A percentile compares a stretch with the other conserved stretches of the same genome.
These are phyloP conservation scores for Talaromyces islandicus DNA, from an alignment of 2,329 filamentous ascomycete species.

Conservation along the genomic window DNA sequence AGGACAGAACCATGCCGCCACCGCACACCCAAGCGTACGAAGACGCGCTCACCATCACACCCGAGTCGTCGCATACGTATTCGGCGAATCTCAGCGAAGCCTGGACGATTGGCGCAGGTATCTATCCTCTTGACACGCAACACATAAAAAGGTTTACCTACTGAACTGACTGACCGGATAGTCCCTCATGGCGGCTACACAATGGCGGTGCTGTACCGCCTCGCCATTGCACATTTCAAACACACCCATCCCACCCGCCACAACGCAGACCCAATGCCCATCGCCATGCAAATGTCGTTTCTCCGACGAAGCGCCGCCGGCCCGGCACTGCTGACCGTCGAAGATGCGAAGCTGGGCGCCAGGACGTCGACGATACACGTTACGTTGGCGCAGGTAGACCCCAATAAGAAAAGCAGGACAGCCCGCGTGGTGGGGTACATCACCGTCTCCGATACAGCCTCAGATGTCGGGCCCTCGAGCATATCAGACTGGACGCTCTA, in stretches of 20 bases:
- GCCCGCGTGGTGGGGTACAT: conserved; percentile 61
- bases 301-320: conserved; percentile 58
- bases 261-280: conserved; percentile 48
- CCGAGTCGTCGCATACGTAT: conserved; percentile 51
- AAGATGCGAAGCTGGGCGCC: conserved; percentile 59
- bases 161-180: conserved; percentile 20
- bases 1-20: conserved; percentile 3
- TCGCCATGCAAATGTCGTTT: conserved; percentile 61
- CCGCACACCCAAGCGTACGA: conserved; percentile 26
- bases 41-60: conserved; percentile 32
- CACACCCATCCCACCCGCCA: conserved; percentile 51
- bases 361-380: conserved; percentile 60
- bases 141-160: too few species aligned
- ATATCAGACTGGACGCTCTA: conserved; percentile 49
- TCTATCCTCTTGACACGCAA: background rate
- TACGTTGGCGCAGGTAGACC: conserved; percentile 40
- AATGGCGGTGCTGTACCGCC: conserved; percentile 56
- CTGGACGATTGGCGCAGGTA: conserved; percentile 63
- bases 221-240: conserved; percentile 55
- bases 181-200: conserved; percentile 69
- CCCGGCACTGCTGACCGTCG: conserved; percentile 51
- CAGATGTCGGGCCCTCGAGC: conserved; percentile 54
- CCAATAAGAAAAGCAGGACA: conserved; percentile 29
- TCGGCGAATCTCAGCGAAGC: conserved; percentile 49
- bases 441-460: conserved; percentile 57